Base-by-base conservation (phyloP, 148 eudicot species). In the Polygonum maritimum region DNA sequence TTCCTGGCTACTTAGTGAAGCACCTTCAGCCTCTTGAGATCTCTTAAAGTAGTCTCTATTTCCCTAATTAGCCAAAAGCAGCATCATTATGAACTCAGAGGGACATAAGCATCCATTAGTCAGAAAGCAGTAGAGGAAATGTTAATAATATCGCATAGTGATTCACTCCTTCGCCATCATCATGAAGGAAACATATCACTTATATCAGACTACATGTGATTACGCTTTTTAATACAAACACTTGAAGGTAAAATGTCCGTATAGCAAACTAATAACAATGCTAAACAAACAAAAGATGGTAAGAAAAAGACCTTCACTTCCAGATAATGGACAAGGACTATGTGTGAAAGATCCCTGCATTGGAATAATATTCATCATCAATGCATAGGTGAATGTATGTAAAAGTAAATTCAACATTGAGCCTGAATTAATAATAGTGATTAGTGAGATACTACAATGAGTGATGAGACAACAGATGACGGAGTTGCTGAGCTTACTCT, bases 291-390 rank as follows among this genome's bases (percentile, higher is more conserved):
- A 5, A 31, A 67, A 38, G 39, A 67, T n/a, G 31, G 47, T 47
- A 12, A 13, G 45, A 10, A 39, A 67, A 35, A 49, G 36, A 87
- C 92, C 87, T 87, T 85, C 57, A 89, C 92, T 83, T 87, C 92
- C 77, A 84, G 86, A 83, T 89, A 89, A 83, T 89, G 92, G 73
- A 89, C 92, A 74, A 89, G 88, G 78, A 89, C 92, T 62, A 89
- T 87, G 82, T 89, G 84, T 41, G 88, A 87, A 54, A 76, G 82
- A 76, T 83, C 90, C 88, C 92, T 89, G 92, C 33, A 78, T 72
- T 78, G 84, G 69, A 48, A 70, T 72, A 76, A 63, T 41, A 58
- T 26, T 4, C 38, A 52, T 76, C 26, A 80, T 67, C 21, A 38
- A 67, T 14, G 15, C 71, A 36, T 15, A 35, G 45, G 19, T 14